Percentiles rank a stretch among this genome's conserved stretches.
phyloP scores from a whole-genome alignment of 306 rosid species.

The Notholithocarpus densiflorus region DNA sequence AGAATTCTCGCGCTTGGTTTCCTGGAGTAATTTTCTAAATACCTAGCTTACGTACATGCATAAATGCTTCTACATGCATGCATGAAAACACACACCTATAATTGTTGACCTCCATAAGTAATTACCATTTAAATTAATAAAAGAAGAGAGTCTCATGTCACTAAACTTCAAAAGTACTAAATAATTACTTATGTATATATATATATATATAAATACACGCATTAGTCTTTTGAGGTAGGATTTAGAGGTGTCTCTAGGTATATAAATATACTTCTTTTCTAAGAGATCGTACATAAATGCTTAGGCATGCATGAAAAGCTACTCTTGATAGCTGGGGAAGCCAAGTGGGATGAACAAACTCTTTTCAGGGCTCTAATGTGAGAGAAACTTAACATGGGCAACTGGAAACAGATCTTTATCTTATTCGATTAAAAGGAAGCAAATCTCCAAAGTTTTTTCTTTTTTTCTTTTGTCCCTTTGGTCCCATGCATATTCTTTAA shows the following conservation, averaged over 20 bases:
- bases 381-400: background rate
- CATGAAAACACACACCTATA: conserved; percentile 15
- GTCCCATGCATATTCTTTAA: background rate
- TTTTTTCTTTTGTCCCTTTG: background rate
- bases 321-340: background rate
- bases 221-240: background rate
- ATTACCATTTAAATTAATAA: too few species aligned
- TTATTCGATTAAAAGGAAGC: too few species aligned
- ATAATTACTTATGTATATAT: background rate
- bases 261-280: background rate
- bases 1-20: conserved; percentile 77
- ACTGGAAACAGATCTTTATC: too few species aligned
- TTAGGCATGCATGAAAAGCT: background rate
- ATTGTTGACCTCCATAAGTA: too few species aligned
- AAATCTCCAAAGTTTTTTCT: too few species aligned
- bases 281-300: background rate
- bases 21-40: conserved; percentile 69
- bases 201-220: background rate
- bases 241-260: background rate
- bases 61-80: conserved; percentile 19
- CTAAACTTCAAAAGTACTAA: too few species aligned
- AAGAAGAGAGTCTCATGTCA: too few species aligned
- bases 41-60: background rate
- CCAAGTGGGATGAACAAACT: background rate
- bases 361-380: too few species aligned